phyloP scores from a whole-genome alignment of 2,329 filamentous ascomycete genomes.

The Penicillium sp. region DNA sequence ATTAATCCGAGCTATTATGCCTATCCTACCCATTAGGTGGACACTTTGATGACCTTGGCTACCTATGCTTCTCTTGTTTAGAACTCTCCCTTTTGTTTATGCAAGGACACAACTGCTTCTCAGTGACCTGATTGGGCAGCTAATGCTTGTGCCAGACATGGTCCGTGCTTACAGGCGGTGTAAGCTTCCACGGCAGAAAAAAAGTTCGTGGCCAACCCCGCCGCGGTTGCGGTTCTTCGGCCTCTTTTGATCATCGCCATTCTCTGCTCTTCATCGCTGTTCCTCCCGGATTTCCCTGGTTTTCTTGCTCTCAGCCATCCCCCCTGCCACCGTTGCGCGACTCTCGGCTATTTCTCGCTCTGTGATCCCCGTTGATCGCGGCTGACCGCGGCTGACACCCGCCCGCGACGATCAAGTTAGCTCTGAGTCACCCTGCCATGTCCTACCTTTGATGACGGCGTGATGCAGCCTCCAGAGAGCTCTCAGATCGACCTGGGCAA shows the following conservation, averaged over 20 bases:
- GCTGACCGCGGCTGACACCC: constrained; percentile 24
- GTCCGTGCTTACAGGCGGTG: constrained; percentile 12
- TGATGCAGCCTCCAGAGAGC: constrained; percentile 46
- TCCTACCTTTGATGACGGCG: constrained; percentile 37
- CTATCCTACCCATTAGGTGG: too few relatives aligned
- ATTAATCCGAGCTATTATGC: too few relatives aligned
- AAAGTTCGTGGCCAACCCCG: constrained; percentile 33
- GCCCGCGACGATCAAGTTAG: constrained; percentile 27
- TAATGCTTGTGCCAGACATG: background rate
- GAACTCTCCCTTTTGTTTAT: background rate
- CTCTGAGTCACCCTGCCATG: constrained; percentile 39
- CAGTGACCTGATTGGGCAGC: background rate
- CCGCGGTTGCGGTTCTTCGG: constrained; percentile 16
- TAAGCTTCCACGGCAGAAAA: constrained; percentile 30
- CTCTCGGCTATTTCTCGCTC: background rate
- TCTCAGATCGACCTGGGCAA: constrained; percentile 61
- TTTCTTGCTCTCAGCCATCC: background rate
- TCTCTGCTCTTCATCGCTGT: constrained; percentile 2
- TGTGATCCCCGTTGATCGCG: constrained; percentile 10
- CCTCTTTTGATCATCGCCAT: constrained; percentile 16
- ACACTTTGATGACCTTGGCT: too few relatives aligned
- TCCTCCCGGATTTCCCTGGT: background rate
- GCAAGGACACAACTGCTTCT: background rate
- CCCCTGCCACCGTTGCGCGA: background rate
- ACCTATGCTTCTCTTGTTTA: too few relatives aligned